A percentile compares a stretch with the other conserved stretches of the same genome.
Conservation (phyloP, 2,329 filamentous ascomycete genomes). For the Fusarium compactum region DNA sequence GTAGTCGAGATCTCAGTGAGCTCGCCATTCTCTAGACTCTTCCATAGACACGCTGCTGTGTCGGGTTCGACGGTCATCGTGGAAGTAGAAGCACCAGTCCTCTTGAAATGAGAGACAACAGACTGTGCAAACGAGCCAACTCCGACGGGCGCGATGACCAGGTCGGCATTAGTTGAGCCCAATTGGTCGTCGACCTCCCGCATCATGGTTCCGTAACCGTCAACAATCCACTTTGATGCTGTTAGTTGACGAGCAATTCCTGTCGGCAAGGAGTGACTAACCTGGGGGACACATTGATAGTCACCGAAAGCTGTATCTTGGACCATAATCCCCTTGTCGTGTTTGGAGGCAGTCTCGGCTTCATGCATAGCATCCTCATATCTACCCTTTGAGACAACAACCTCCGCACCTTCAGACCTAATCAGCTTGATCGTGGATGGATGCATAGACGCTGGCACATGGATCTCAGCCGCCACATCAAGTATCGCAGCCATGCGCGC, state of each 20-base stretch:
- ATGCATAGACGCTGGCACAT: conserved; percentile 71
- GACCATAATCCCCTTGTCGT: conserved; percentile 65
- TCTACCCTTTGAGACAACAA: conserved; percentile 66
- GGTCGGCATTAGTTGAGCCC: conserved; percentile 53
- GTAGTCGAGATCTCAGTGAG: conserved; percentile 65
- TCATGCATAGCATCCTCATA: conserved; percentile 73
- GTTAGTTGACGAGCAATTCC: neutral
- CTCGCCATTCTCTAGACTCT: conserved; percentile 63
- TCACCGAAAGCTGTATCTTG: conserved; percentile 76
- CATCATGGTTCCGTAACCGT: conserved; percentile 82
- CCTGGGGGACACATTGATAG: conserved; percentile 73
- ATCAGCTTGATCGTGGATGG: conserved; percentile 66
- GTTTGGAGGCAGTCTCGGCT: conserved; percentile 59
- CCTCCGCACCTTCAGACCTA: conserved; percentile 69
- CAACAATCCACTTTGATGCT: conserved; percentile 72
- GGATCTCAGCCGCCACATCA: conserved; percentile 66
- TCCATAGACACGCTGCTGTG: conserved; percentile 69
- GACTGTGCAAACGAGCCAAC: conserved; percentile 80
- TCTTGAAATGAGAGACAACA: conserved; percentile 74
- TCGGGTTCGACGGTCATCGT: conserved; percentile 79
- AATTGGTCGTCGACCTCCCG: conserved; percentile 73
- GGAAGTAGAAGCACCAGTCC: conserved; percentile 41
- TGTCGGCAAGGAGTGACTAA: conserved; percentile 40
- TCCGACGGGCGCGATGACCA: conserved; percentile 75
- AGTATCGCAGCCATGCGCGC: conserved; percentile 75